Evolutionary conservation across 1,284 basidiomycete genomes (phyloP).

Genomic region (Gomphus bonarii): DNA sequence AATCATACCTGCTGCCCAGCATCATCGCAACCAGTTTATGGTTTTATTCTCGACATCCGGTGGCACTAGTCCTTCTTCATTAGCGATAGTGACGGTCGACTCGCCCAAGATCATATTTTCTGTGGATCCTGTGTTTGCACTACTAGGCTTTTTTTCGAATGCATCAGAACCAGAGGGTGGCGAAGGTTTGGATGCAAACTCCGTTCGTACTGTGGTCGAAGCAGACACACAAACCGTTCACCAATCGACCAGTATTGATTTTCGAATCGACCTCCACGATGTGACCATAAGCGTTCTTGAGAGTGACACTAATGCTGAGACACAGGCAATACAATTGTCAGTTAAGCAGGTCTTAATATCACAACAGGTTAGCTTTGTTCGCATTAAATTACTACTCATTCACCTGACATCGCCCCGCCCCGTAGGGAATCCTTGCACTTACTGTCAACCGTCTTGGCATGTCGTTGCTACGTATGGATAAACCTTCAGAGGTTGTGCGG

Average conservation of each 20-base stretch:
- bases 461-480: slow-evolving; percentile 89
- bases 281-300: slow-evolving; percentile 87
- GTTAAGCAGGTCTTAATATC: slow-evolving; percentile 85
- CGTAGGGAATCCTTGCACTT: slow-evolving; percentile 72
- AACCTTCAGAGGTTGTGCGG: slow-evolving; percentile 72
- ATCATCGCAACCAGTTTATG: slow-evolving; percentile 93
- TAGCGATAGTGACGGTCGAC: slow-evolving; percentile 85
- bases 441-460: slow-evolving; percentile 83
- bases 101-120: slow-evolving; percentile 92
- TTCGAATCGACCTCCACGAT: slow-evolving; percentile 87
- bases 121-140: slow-evolving; percentile 83
- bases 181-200: slow-evolving; percentile 12
- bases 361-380: slow-evolving; percentile 57
- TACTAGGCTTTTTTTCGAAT: slow-evolving; percentile 79
- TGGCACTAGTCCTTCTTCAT: slow-evolving; percentile 43
- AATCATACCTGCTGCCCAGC: slow-evolving; percentile 86
- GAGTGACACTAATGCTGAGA: slow-evolving; percentile 69
- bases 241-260: slow-evolving; percentile 26
- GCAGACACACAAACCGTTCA: neutral
- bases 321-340: slow-evolving; percentile 82
- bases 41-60: slow-evolving; percentile 77
- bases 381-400: neutral
- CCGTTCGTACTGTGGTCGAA: slow-evolving; percentile 6
- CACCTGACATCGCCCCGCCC: neutral
- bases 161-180: slow-evolving; percentile 33